Percentiles rank a stretch among this genome's conserved stretches.
These are phyloP conservation scores for Penicillium argentinense DNA, from an alignment of 495 filamentous ascomycete genomes.

Conservation along the genomic window DNA sequence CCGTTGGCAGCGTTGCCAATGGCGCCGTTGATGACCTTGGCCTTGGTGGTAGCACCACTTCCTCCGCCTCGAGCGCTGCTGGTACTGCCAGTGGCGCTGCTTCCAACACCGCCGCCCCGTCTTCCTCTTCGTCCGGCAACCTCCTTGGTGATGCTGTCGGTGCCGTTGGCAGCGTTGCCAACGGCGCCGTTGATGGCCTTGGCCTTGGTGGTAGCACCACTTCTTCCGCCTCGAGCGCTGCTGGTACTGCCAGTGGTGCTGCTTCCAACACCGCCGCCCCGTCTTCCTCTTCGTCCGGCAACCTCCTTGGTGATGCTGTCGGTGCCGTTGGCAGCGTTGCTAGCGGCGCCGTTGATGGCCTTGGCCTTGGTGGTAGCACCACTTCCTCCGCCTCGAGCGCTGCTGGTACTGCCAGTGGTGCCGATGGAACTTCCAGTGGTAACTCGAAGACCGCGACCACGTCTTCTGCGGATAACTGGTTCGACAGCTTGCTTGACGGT, in stretches of 20 bases:
- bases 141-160: not conserved
- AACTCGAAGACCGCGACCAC: conserved; percentile 1
- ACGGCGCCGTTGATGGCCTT: conserved; percentile 4
- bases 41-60: conserved; percentile 10
- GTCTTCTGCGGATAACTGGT: conserved; percentile 2
- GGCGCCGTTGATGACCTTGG: too few species aligned
- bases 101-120: too few species aligned
- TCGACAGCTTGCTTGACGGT: not conserved
- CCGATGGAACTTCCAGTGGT: not conserved
- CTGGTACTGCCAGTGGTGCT: conserved; percentile 2
- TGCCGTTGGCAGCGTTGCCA: conserved; percentile 1
- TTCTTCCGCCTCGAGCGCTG: conserved; percentile 2
- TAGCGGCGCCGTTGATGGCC: too few species aligned
- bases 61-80: not conserved
- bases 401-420: not conserved
- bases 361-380: too few species aligned
- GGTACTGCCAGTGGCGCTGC: not conserved
- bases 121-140: too few species aligned
- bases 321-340: not conserved
- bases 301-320: not conserved
- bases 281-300: conserved; percentile 6
- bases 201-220: not conserved
- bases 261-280: conserved; percentile 7
- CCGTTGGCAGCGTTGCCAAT: not conserved
- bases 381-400: conserved; percentile 5